Evolutionary conservation across 805 yeast species (phyloP), one percentile per base, ranked within the genome.

Genomic region (Metschnikowia anglica): DNA sequence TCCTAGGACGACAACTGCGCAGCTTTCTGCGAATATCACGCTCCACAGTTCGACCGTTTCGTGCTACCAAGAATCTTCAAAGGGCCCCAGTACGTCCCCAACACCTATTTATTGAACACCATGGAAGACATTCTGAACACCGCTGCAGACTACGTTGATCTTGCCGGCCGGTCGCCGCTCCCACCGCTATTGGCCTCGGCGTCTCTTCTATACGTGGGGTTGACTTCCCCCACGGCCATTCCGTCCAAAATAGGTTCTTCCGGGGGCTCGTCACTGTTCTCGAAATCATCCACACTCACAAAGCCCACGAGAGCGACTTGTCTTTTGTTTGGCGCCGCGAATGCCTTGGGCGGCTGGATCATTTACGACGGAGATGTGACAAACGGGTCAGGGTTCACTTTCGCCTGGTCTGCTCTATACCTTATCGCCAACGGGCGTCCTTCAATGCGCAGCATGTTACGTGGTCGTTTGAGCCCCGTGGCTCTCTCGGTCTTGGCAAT

Each of bases 351-450:
- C 19, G 81, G 86, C 3, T 84, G 79, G 69, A 83, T 89, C 70
- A 76, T 84, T 30, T 72, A 72, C 49, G 97, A 89, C 58, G 83
- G 86, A 12, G 96, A 88, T 55, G 63, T 79, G 16, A 74, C 76
- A 34, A 81, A 85, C 62, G 97, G 95, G 3, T 74, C 91, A 1
- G 96, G 96, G 0, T 84, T 89, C 56, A 68, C 76, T 5, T 71
- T 79, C 54, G 95, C 93, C 2, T 90, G 97, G 96, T 79, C 87
- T 6, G 61, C 85, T 6, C 62, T 89, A 44, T 90, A 87, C 55
- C 58, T 83, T 44, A 59, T 89, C 10, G 87, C 83, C 12, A 86
- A 87, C 56, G 88, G 88, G 1, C 73, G 72, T 29, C 74, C 79
- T 5, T 70, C 85, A 10, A 36, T 83, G 20, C 69, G 66, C 33